These are phyloP conservation scores for Mortierella sp. DNA, from an alignment of 371 early-diverging fungal genomes.

Conservation along the genomic window DNA sequence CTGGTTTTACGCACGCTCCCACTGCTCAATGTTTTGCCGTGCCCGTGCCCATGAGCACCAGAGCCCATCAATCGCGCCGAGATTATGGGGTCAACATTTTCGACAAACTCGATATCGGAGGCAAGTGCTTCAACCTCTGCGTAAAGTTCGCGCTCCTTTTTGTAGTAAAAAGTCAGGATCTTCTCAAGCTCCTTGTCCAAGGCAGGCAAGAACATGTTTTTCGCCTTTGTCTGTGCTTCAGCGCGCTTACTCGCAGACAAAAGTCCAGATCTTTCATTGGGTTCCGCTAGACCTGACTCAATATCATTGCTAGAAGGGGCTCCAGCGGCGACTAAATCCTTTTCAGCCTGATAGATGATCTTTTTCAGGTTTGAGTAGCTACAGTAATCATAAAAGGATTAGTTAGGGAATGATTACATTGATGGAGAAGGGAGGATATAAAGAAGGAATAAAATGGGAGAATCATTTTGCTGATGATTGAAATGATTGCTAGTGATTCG, in stretches of 20 bases:
- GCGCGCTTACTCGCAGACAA: constrained; percentile 55
- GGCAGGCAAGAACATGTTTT: constrained; percentile 72
- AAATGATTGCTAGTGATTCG: constrained; percentile 22
- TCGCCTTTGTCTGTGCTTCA: constrained; percentile 59
- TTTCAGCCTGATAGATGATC: constrained; percentile 89
- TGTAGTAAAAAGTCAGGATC: constrained; percentile 83
- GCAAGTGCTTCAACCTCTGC: constrained; percentile 68
- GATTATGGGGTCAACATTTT: constrained; percentile 43
- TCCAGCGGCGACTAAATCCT: constrained; percentile 79
- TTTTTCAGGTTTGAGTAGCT: constrained; percentile 93
- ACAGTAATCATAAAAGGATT: not conserved
- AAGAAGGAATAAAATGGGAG: not conserved
- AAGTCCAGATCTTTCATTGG: constrained; percentile 61
- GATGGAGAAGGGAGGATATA: not conserved
- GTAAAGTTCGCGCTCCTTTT: constrained; percentile 85
- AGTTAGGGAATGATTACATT: not conserved
- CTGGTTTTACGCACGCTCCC: constrained; percentile 33
- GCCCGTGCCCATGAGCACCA: not conserved
- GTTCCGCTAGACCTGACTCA: constrained; percentile 37
- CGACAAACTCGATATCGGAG: constrained; percentile 58
- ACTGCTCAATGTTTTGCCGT: constrained; percentile 5
- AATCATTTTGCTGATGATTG: not conserved
- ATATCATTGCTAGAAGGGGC: constrained; percentile 44
- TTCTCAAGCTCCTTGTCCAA: constrained; percentile 86
- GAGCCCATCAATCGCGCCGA: constrained; percentile 13